A percentile compares a stretch with the other conserved stretches of the same genome.
These are phyloP conservation scores for Penicillium sp. DNA, from an alignment of 2,329 filamentous ascomycete genomes.

Conservation along the genomic window DNA sequence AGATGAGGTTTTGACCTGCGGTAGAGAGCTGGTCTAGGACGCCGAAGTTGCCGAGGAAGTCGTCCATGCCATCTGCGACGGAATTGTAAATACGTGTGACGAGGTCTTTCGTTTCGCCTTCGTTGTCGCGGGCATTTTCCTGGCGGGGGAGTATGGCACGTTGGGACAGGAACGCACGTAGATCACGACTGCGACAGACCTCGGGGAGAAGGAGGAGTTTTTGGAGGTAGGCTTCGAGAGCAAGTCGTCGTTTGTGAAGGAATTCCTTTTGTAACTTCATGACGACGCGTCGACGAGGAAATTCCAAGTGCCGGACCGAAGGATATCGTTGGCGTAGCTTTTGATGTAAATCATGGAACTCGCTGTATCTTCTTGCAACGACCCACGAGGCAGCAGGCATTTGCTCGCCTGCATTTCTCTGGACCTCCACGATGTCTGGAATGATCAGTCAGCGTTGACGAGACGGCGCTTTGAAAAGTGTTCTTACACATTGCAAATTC, in stretches of 20 bases:
- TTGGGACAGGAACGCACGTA: conserved; percentile 86
- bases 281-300: conserved; percentile 84
- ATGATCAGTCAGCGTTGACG: conserved; percentile 15
- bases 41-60: conserved; percentile 92
- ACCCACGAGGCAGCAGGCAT: conserved; percentile 96
- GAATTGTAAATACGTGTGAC: conserved; percentile 95
- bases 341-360: conserved; percentile 94
- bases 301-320: conserved; percentile 83
- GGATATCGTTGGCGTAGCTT: conserved; percentile 78
- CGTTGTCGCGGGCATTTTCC: conserved; percentile 51
- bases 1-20: conserved; percentile 78
- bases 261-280: conserved; percentile 98
- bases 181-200: conserved; percentile 86
- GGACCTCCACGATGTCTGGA: conserved; percentile 78
- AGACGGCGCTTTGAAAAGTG: neutral
- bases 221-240: conserved; percentile 78
- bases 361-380: conserved; percentile 88
- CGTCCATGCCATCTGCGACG: conserved; percentile 95
- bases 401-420: conserved; percentile 83
- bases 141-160: conserved; percentile 70
- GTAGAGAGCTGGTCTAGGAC: conserved; percentile 91
- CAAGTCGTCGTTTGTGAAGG: conserved; percentile 77
- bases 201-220: conserved; percentile 82
- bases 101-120: conserved; percentile 71
- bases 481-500: conserved; percentile 78